Evolutionary conservation across 2,329 filamentous ascomycete species (phyloP).

Genomic region (Verticillium klebahnii): DNA sequence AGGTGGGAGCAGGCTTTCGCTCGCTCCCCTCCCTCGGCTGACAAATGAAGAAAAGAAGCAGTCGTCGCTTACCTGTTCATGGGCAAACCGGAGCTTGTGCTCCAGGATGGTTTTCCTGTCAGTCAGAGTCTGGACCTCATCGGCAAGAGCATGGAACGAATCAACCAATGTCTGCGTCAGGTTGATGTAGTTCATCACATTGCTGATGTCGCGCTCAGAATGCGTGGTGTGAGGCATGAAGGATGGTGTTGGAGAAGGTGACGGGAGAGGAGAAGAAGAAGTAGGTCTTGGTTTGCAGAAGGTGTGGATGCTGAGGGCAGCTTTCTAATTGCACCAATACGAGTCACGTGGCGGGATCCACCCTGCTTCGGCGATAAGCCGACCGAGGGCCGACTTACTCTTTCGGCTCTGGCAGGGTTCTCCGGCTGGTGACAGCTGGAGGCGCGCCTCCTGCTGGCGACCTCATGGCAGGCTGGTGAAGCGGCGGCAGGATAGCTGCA

Average conservation of each 20-base stretch:
- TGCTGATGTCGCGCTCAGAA: slow-evolving; percentile 10
- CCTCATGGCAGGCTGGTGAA: not conserved
- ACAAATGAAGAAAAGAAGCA: not conserved
- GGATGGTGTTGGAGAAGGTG: slow-evolving; percentile 3
- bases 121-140: slow-evolving; percentile 59
- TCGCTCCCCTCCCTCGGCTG: not conserved
- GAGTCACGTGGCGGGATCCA: not conserved
- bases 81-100: slow-evolving; percentile 62
- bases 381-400: not conserved
- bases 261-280: not conserved
- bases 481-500: too few species aligned
- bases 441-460: not conserved
- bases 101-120: slow-evolving; percentile 62
- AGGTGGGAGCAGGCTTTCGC: not conserved
- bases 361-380: not conserved
- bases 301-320: not conserved
- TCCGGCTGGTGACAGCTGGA: not conserved
- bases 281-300: not conserved
- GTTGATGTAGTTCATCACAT: slow-evolving; percentile 36
- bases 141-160: slow-evolving; percentile 60
- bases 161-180: slow-evolving; percentile 55
- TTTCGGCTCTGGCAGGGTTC: not conserved
- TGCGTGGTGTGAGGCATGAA: slow-evolving; percentile 10
- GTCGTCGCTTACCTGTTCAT: slow-evolving; percentile 53
- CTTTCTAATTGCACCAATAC: not conserved